Percentiles rank a stretch among this genome's conserved stretches.
phyloP scores from a whole-genome alignment of 768 basidiomycete species.

The Auricularia sp. region DNA sequence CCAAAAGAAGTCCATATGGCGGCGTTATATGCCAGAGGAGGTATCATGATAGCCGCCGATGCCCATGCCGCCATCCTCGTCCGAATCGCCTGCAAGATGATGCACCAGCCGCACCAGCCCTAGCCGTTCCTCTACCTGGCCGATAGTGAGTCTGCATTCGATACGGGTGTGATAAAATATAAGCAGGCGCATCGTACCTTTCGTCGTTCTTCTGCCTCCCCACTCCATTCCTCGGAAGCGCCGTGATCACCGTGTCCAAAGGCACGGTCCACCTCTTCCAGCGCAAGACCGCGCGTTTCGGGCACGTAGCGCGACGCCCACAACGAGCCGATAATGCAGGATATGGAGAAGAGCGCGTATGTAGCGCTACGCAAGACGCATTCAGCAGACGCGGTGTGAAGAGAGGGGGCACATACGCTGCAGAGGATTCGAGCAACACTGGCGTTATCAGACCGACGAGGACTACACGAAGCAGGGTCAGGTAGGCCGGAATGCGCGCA shows the following conservation, averaged over 20 bases:
- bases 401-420: constrained; percentile 32
- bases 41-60: too few species aligned
- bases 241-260: constrained; percentile 25
- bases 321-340: constrained; percentile 55
- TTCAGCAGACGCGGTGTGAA: constrained; percentile 1
- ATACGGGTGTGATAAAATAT: too few species aligned
- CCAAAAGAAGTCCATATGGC: too few species aligned
- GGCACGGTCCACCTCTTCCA: constrained; percentile 66
- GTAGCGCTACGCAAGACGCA: neutral
- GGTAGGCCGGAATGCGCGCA: neutral
- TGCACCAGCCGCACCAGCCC: neutral
- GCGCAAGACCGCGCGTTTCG: constrained; percentile 65
- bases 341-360: constrained; percentile 51
- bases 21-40: too few species aligned
- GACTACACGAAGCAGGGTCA: constrained; percentile 30
- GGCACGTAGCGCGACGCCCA: constrained; percentile 65
- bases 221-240: neutral
- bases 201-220: neutral
- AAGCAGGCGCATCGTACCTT: neutral
- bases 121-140: neutral
- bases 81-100: neutral
- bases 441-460: constrained; percentile 69
- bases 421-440: constrained; percentile 46
- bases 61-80: neutral
- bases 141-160: too few species aligned